These are phyloP conservation scores for Venturiaceae sp. DNA, from an alignment of 2,329 filamentous ascomycete genomes.

Conservation along the genomic window DNA sequence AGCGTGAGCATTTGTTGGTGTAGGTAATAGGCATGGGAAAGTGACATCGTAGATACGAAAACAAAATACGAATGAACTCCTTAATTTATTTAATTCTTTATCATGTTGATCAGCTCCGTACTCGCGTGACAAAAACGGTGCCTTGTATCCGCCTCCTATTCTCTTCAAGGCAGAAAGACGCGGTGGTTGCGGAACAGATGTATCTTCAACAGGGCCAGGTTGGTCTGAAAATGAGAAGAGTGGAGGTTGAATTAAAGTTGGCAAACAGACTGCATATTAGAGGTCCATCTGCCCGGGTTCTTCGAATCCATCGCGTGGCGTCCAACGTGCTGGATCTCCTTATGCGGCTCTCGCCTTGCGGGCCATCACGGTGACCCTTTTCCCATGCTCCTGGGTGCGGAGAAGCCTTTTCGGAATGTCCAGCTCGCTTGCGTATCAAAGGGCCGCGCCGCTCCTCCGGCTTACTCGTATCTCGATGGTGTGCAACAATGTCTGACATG, in stretches of 20 bases:
- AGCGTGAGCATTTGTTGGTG: too few relatives aligned
- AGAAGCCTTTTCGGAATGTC: neutral
- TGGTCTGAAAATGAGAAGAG: neutral
- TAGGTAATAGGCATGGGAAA: neutral
- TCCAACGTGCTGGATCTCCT: neutral
- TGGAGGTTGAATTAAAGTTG: neutral
- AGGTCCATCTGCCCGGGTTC: neutral
- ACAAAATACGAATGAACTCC: neutral
- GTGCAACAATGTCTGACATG: neutral
- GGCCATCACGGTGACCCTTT: neutral
- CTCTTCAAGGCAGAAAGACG: too few relatives aligned
- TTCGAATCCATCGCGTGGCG: neutral
- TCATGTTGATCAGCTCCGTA: too few relatives aligned
- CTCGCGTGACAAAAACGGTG: neutral
- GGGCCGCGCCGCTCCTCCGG: neutral
- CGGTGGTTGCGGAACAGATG: too few relatives aligned
- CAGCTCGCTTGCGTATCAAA: neutral
- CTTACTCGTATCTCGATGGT: neutral
- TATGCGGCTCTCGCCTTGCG: neutral
- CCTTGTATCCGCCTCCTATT: too few relatives aligned
- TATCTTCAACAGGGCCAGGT: too few relatives aligned
- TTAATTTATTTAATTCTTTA: neutral
- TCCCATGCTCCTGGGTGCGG: neutral
- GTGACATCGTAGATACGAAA: neutral
- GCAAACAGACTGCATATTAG: neutral